Evolutionary conservation across 371 early-diverging fungal species (phyloP).

Genomic region (Zychaea mexicana): DNA sequence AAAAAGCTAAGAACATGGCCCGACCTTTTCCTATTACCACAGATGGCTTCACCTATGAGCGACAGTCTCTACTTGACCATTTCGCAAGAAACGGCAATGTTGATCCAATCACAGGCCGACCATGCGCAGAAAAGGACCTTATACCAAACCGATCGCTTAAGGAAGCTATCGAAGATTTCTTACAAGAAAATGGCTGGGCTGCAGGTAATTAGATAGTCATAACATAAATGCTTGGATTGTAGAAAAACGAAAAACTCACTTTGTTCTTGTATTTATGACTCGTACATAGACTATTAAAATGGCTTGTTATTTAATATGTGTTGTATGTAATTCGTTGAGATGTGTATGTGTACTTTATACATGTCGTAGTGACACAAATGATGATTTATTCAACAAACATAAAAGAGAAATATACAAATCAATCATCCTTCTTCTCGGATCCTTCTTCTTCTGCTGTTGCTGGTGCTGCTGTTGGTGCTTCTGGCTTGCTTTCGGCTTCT

Average conservation of each 20-base stretch:
- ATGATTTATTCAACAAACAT: background rate
- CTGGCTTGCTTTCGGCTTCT: no score
- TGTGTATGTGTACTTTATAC: no score
- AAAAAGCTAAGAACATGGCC: no score
- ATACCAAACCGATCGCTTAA: constrained; percentile 75
- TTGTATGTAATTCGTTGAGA: no score
- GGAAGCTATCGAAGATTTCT: constrained; percentile 67
- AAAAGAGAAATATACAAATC: constrained; percentile 1
- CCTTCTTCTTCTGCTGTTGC: no score
- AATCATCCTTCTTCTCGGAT: background rate
- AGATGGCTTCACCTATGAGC: constrained; percentile 72
- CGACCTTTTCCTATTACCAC: no score
- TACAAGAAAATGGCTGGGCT: constrained; percentile 67
- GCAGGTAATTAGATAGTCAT: constrained; percentile 29
- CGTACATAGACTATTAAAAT: no score
- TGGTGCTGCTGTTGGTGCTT: no score
- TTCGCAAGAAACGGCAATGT: constrained; percentile 73
- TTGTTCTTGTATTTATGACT: no score
- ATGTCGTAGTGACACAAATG: background rate
- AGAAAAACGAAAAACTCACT: no score
- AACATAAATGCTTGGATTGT: no score
- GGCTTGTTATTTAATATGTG: no score
- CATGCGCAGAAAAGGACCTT: constrained; percentile 64
- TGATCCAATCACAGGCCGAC: constrained; percentile 74
- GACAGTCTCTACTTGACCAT: constrained; percentile 69